phyloP scores from a whole-genome alignment of 1,139 yeast species.

The Yamadazyma pseudoaaseri region DNA sequence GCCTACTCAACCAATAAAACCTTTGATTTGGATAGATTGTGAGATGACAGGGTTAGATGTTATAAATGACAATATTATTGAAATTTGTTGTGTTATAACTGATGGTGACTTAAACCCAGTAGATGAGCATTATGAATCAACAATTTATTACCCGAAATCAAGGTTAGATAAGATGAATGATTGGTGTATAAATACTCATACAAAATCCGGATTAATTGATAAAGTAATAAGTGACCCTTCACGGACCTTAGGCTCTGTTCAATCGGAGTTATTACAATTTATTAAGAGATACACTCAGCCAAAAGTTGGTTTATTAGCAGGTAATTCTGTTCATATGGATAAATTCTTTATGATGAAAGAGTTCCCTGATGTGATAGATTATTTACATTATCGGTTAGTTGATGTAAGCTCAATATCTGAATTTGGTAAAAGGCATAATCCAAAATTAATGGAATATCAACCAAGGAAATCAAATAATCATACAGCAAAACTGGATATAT shows the following conservation, averaged over 20 bases:
- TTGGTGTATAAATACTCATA: constrained; percentile 86
- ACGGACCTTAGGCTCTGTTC: constrained; percentile 59
- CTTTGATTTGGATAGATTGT: constrained; percentile 82
- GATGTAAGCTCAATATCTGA: constrained; percentile 89
- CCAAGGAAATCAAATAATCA: constrained; percentile 73
- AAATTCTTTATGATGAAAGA: constrained; percentile 80
- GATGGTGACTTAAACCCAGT: constrained; percentile 73
- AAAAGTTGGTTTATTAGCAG: constrained; percentile 72
- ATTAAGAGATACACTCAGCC: constrained; percentile 53
- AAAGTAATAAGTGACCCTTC: constrained; percentile 57
- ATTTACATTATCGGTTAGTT: constrained; percentile 77
- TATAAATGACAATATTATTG: constrained; percentile 73
- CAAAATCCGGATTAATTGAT: constrained; percentile 72
- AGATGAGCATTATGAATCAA: constrained; percentile 71
- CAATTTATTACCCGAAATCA: constrained; percentile 67
- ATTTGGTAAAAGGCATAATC: constrained; percentile 75
- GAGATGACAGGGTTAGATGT: constrained; percentile 92
- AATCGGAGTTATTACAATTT: constrained; percentile 61
- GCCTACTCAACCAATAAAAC: constrained; percentile 16
- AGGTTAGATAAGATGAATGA: constrained; percentile 72
- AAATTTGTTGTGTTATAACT: constrained; percentile 87
- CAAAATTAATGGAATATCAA: constrained; percentile 48
- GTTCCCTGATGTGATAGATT: constrained; percentile 72
- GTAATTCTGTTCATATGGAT: constrained; percentile 92
- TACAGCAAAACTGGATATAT: constrained; percentile 84